Evolutionary conservation across 2,329 filamentous ascomycete genomes (phyloP), one percentile per base, ranked within the genome.

Genomic region (Aspergillus floridensis): DNA sequence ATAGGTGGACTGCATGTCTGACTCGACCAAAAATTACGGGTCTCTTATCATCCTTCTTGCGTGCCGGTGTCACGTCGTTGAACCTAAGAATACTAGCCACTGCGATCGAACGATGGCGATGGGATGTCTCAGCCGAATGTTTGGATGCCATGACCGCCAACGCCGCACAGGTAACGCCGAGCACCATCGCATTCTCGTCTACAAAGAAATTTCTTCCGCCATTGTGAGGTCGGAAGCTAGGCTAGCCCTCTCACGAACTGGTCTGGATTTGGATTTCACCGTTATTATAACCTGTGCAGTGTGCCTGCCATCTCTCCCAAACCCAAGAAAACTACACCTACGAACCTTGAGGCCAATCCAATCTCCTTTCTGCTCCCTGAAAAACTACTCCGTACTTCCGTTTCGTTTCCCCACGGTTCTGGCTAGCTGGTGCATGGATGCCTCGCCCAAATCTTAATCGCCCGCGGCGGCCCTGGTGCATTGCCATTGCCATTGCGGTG

Each of bases 391-490:
- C 41, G 26, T 48, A 19, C 12, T 55, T 29, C 26, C 29, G 32
- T 31, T 48, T 24, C 46, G 24, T 38, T 5, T 48, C 38, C 41
- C 53, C 59, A 59, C 31, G 26, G 41, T 32, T 44, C 44, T n/a
- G 55, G 53, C 48, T 46, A 41, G 41, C 31, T 38, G 44, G 38
- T 31, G 44, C 31, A 47, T 44, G 55, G 24, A 53, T 56, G 44
- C 16, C 53, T 52, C 53, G 48, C 53, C 53, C 55, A 22, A 59
- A 57, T 24, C 49, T 58, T 57, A 47, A 55, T 16, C 53, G 56
- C 11, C 59, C 53, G 22, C 59, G 56, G 41, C 41, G 61, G 19
- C 61, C 59, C 14, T 63, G 59, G 59, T 64, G 62, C 52, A 48
- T 64, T 31, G 26, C 57, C 2, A 56, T 64, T 8, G 49, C 41